Evolutionary conservation across 139 green algal genomes (phyloP), one percentile per base, ranked within the genome.

Genomic region (Picochlorum costavermella): DNA sequence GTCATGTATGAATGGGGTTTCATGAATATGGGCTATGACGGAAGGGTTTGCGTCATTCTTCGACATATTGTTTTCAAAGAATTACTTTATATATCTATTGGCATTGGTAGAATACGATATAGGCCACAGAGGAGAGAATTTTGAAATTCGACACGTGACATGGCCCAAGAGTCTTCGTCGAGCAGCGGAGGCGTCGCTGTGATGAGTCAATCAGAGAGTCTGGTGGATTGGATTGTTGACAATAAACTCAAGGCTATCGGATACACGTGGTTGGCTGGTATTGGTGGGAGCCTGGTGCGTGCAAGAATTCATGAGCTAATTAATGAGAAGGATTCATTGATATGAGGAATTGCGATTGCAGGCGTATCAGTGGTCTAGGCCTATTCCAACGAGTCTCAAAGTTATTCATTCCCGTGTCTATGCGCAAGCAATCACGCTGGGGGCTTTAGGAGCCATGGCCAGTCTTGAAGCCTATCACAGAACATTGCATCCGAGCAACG

Each of bases 361-460:
- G 67, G 76, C 76, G 2, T 83, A 84, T 37, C 60, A 83, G 61
- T 83, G 76, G 76, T 57, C 69, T 3, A 37, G 61, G 3, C 76
- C 76, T 46, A 83, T 73, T 16, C 76, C 76, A 23, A 63, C 57
- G 6, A 57, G 23, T 5, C 43, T 83, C 2, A 84, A 84, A 17
- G 23, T 83, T 37, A 84, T 83, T 36, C 76, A 83, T 56, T 57
- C 13, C 3, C 70, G 76, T 11, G 71, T 83, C 10, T 82, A 82
- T 50, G 76, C 76, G 0, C 74, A 82, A 53, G 76, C 72, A 16
- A 29, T 83, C 36, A 83, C 75, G 0, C 60, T 84, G 17, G 78
- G 50, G 2, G 75, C 75, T 6, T 64, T 84, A 50, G 75, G 57
- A 1, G 25, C 59, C 2, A 64, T 73, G 6, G 78, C 53, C 1